These are phyloP conservation scores for Umbilicaria muhlenbergii DNA, from an alignment of 495 filamentous ascomycete genomes.

Conservation along the genomic window DNA sequence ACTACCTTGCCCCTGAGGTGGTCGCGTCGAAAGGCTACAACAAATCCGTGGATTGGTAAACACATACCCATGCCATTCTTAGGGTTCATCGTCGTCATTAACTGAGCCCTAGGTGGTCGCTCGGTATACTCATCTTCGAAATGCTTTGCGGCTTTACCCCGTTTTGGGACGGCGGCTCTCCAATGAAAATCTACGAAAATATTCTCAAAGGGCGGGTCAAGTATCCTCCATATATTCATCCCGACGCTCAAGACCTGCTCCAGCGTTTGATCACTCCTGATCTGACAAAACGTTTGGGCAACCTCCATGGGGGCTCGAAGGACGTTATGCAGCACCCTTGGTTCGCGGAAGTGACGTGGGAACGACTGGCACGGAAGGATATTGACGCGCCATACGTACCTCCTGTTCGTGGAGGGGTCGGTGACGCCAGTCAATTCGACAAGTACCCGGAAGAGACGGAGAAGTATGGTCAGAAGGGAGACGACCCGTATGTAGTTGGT, in stretches of 20 bases:
- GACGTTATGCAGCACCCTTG: constrained; percentile 93
- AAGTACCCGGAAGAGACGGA: constrained; percentile 95
- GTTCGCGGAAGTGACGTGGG: constrained; percentile 98
- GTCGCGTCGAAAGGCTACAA: constrained; percentile 97
- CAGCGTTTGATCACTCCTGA: constrained; percentile 87
- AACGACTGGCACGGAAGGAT: constrained; percentile 79
- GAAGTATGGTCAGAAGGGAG: constrained; percentile 59
- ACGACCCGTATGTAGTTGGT: constrained; percentile 61
- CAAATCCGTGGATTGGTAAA: constrained; percentile 95
- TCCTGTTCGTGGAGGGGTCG: constrained; percentile 82
- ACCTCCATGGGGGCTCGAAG: constrained; percentile 77
- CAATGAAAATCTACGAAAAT: constrained; percentile 99
- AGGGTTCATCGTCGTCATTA: constrained; percentile 1
- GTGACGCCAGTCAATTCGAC: constrained; percentile 95
- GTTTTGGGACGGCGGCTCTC: constrained; percentile 94
- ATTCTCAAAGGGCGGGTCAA: constrained; percentile 87
- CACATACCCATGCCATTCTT: constrained; percentile 13
- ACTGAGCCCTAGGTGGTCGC: constrained; percentile 63
- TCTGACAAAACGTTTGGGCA: constrained; percentile 87
- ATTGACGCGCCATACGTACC: constrained; percentile 98
- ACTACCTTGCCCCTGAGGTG: constrained; percentile 94
- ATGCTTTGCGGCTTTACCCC: constrained; percentile 98
- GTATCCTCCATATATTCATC: constrained; percentile 88
- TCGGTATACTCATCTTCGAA: constrained; percentile 96
- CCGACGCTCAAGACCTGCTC: constrained; percentile 83